Conservation (phyloP, 106 monocot species). For the Narthecium ossifragum region DNA sequence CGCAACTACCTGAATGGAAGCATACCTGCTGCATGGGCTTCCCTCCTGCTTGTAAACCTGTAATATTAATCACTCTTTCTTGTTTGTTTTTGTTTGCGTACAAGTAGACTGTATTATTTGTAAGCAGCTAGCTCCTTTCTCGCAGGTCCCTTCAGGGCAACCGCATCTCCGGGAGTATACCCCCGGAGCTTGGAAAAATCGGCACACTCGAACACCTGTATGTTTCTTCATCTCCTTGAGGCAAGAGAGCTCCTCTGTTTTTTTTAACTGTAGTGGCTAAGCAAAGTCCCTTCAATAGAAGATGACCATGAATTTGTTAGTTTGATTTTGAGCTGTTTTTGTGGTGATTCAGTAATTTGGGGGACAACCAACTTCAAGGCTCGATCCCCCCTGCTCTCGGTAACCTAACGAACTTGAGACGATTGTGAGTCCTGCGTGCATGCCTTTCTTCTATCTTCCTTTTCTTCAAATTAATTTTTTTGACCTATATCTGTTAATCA, state of each 20-base stretch:
- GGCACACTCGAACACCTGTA: conserved; percentile 36
- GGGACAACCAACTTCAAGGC: conserved; percentile 17
- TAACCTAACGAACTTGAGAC: conserved; percentile 17
- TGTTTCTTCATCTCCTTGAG: too few relatives aligned
- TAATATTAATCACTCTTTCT: conserved; percentile 8
- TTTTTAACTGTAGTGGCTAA: too few relatives aligned
- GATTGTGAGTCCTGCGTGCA: conserved; percentile 23
- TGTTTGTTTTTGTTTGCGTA: not conserved
- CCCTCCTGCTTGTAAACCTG: conserved; percentile 33
- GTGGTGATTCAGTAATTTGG: conserved; percentile 1
- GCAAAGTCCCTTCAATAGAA: too few relatives aligned
- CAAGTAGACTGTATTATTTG: too few relatives aligned
- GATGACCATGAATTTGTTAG: too few relatives aligned
- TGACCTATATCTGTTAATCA: not conserved
- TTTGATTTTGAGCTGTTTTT: not conserved
- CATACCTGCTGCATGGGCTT: conserved; percentile 47
- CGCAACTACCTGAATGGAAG: conserved; percentile 52
- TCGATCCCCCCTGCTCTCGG: conserved; percentile 15
- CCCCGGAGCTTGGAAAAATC: conserved; percentile 38
- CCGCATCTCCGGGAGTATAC: conserved; percentile 33
- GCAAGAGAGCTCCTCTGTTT: too few relatives aligned
- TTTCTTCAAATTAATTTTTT: not conserved
- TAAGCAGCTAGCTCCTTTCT: not conserved
- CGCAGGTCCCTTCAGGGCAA: conserved; percentile 35
- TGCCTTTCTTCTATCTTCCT: not conserved